These are phyloP conservation scores for Xylaria bambusicola DNA, from an alignment of 495 filamentous ascomycete species.

Conservation along the genomic window DNA sequence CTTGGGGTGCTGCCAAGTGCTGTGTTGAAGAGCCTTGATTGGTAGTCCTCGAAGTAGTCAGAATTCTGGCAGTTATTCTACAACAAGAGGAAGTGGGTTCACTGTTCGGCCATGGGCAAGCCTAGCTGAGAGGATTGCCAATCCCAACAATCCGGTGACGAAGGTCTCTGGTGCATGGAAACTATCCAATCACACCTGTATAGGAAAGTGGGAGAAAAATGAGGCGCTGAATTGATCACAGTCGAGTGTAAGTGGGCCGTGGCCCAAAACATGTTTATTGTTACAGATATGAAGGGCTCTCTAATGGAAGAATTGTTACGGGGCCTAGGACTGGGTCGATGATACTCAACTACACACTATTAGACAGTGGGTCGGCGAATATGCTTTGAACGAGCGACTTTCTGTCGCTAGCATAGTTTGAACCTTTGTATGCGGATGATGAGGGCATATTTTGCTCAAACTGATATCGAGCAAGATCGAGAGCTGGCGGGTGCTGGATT, in stretches of 20 bases:
- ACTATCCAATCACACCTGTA: background rate
- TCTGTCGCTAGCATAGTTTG: background rate
- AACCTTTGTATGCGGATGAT: conserved; percentile 3
- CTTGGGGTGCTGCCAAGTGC: background rate
- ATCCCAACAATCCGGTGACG: background rate
- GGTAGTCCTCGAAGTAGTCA: background rate
- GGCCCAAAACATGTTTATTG: background rate
- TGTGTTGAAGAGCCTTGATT: background rate
- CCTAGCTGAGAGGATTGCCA: background rate
- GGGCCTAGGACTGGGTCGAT: background rate
- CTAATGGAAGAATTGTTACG: background rate
- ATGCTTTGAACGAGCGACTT: conserved; percentile 1
- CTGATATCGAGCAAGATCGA: background rate
- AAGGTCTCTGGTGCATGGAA: background rate
- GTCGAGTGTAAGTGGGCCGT: background rate
- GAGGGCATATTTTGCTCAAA: background rate
- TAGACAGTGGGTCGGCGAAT: background rate
- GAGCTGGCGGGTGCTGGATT: background rate
- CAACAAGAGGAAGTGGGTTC: background rate
- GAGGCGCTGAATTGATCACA: background rate
- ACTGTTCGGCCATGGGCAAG: background rate
- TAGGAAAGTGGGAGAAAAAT: background rate
- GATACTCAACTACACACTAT: background rate
- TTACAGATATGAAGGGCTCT: background rate
- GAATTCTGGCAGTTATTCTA: background rate